Percentiles rank a stretch among this genome's conserved stretches.
Evolutionary conservation across 2,329 filamentous ascomycete species (phyloP).

Genomic region (Lachnellula occidentalis): DNA sequence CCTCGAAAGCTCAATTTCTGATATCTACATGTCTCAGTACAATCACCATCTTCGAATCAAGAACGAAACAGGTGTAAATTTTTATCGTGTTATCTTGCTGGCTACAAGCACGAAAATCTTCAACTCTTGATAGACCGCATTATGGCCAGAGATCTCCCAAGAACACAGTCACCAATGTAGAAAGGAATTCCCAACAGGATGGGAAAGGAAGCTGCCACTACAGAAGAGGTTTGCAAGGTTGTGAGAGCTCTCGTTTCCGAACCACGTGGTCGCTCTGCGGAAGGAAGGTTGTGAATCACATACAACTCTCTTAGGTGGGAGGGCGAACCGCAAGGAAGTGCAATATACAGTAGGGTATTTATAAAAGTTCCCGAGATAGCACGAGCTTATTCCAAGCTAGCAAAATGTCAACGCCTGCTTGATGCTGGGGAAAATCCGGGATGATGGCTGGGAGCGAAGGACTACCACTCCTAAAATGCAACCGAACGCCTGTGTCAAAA

Average conservation of each 20-base stretch:
- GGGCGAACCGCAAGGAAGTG: neutral
- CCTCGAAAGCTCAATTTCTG: too few relatives aligned
- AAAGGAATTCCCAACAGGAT: neutral
- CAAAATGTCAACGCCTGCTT: constrained; percentile 10
- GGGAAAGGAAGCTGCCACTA: neutral
- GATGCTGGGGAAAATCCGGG: constrained; percentile 5
- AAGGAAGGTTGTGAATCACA: neutral
- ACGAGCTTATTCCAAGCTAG: neutral
- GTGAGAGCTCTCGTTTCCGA: neutral
- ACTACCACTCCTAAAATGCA: neutral
- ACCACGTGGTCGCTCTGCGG: neutral
- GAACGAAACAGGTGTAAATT: too few relatives aligned
- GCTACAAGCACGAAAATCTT: neutral
- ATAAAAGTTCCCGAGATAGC: neutral
- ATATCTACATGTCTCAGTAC: too few relatives aligned
- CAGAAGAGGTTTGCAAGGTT: neutral
- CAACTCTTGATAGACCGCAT: too few relatives aligned
- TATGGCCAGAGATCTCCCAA: neutral
- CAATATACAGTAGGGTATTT: neutral
- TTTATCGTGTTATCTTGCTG: neutral
- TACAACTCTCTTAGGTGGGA: neutral
- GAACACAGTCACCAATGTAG: neutral
- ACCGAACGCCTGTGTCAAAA: neutral
- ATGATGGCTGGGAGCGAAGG: neutral
- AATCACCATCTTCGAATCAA: too few relatives aligned